These are phyloP conservation scores for Aphanomyces astaci DNA, from an alignment of 352 stramenopile species.

Conservation along the genomic window DNA sequence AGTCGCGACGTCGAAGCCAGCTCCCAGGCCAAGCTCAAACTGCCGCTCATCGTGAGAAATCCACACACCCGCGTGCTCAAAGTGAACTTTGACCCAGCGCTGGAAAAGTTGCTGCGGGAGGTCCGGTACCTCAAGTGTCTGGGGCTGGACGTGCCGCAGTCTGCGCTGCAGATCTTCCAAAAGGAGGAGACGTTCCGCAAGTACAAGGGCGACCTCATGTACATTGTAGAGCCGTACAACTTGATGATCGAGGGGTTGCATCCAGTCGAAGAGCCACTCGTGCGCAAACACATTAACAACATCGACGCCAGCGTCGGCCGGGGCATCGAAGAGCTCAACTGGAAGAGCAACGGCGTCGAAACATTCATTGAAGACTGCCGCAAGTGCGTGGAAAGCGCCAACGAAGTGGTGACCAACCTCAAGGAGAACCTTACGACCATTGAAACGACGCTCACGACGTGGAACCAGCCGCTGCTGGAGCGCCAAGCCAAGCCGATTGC, in stretches of 20 bases:
- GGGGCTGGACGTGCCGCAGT: conserved; percentile 91
- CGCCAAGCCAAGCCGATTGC: conserved; percentile 93
- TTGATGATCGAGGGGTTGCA: conserved; percentile 93
- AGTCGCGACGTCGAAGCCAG: conserved; percentile 91
- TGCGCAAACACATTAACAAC: conserved; percentile 92
- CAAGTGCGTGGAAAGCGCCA: conserved; percentile 78
- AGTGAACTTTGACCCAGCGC: conserved; percentile 96
- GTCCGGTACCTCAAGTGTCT: conserved; percentile 97
- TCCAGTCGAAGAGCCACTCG: conserved; percentile 93
- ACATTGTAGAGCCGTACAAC: conserved; percentile 98
- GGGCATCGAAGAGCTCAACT: conserved; percentile 93
- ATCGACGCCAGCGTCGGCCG: conserved; percentile 91
- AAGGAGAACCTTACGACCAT: conserved; percentile 96
- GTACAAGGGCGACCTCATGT: conserved; percentile 94
- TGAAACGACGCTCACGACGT: conserved; percentile 88
- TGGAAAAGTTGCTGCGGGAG: conserved; percentile 95
- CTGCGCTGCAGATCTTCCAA: conserved; percentile 92
- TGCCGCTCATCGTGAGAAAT: conserved; percentile 88
- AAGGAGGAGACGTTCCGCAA: conserved; percentile 94
- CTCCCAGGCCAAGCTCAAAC: conserved; percentile 93
- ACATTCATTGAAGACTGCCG: conserved; percentile 91
- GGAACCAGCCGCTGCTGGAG: conserved; percentile 91
- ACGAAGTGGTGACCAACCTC: conserved; percentile 92
- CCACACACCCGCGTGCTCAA: conserved; percentile 85
- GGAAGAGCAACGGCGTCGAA: conserved; percentile 89